phyloP scores from a whole-genome alignment of 805 yeast species.

The Jamesozyma spencerorum region DNA sequence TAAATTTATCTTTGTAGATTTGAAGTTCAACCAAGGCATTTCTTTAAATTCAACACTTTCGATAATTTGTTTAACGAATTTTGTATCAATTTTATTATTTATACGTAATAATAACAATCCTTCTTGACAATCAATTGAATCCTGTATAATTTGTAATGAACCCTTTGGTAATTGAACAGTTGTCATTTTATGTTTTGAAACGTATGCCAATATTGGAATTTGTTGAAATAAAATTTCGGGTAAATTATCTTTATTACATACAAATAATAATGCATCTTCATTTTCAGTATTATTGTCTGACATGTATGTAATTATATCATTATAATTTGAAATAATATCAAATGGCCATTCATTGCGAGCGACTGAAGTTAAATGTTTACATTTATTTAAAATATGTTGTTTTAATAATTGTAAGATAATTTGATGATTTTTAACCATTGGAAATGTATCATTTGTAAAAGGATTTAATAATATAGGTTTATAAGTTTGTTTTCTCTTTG shows the following conservation, averaged over 20 bases:
- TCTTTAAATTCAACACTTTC: slow-evolving; percentile 10
- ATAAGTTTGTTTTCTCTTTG: slow-evolving; percentile 44
- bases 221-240: slow-evolving; percentile 45
- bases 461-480: slow-evolving; percentile 62
- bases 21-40: slow-evolving; percentile 25
- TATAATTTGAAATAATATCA: slow-evolving; percentile 32
- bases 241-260: slow-evolving; percentile 47
- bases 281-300: slow-evolving; percentile 30
- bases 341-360: slow-evolving; percentile 15
- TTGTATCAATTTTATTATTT: slow-evolving; percentile 15
- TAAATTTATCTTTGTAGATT: slow-evolving; percentile 12
- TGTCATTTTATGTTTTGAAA: slow-evolving; percentile 35
- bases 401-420: slow-evolving; percentile 34
- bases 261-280: slow-evolving; percentile 35
- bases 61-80: slow-evolving; percentile 14
- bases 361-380: slow-evolving; percentile 22
- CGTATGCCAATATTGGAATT: slow-evolving; percentile 46
- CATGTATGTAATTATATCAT: slow-evolving; percentile 41
- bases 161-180: slow-evolving; percentile 53
- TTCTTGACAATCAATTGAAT: slow-evolving; percentile 7
- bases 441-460: slow-evolving; percentile 39
- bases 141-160: slow-evolving; percentile 11
- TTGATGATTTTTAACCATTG: slow-evolving; percentile 31
- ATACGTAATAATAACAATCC: slow-evolving; percentile 21
- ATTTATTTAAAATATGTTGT: slow-evolving; percentile 28